Base-by-base conservation (phyloP, 2,329 filamentous ascomycete genomes). In the Teratosphaeria nubilosa region DNA sequence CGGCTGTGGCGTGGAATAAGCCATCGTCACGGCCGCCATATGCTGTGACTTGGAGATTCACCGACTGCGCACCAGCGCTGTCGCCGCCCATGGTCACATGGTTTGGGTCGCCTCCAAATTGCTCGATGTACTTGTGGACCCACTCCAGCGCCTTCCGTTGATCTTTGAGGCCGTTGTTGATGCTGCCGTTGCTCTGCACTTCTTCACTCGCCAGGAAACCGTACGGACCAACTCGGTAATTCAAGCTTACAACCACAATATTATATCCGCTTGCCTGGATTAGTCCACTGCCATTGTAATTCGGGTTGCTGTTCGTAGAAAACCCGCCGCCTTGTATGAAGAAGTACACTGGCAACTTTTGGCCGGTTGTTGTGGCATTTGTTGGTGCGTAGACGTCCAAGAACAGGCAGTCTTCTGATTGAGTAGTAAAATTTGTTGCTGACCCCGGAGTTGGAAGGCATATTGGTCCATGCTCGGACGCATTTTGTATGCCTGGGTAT, bases 171-270 rank as follows among this genome's bases (percentile, higher is more conserved):
- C 88, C 88, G 64, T 84, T 85, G 69, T 91, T 91, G 37, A 85
- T 68, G 58, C 79, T 81, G 2, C 82, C 80, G 4, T 72, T 63
- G 32, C 73, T 63, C 2, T 62, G 51, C 1, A 85, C 72, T 64
- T 86, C 80, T 16, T 80, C 73, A 57, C 83, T 77, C 1, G 82
- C 81, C 13, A 91, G 76, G 68, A 91, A 91, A 0, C 88, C 88
- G 63, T 84, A 90, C 0, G 82, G 80, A 0, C 87, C 87, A 11
- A 91, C 86, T 5, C 88, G 84, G 68, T 91, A 91, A 72, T 90
- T 91, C 72, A 89, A 80, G 10, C 79, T 85, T 1, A 91, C 86
- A 0, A 90, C 82, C 0, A 91, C 74, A 27, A 90, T 85, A 53
- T 81, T 77, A 58, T 80, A 74, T 41, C 78, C 76, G 20, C 82